A percentile compares a stretch with the other conserved stretches of the same genome.
These are phyloP conservation scores for Rubroshorea leprosula DNA, from an alignment of 345 rosid species.

Conservation along the genomic window DNA sequence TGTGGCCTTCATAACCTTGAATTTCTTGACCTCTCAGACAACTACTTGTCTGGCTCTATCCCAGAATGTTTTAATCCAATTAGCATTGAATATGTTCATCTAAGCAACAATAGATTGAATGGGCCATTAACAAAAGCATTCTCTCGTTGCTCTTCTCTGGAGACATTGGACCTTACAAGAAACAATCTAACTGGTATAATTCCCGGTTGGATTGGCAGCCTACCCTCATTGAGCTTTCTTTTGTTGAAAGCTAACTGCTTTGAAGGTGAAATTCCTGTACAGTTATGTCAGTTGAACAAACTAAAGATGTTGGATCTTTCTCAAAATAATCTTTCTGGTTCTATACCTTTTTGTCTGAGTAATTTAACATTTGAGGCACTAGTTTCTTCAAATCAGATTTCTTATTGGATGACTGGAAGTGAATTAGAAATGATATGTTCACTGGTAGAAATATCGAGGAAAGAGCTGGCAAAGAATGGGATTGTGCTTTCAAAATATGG, in stretches of 20 bases:
- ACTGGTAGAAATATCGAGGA: background rate
- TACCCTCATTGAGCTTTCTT: conserved; percentile 10
- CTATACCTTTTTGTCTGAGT: background rate
- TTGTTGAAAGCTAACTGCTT: conserved; percentile 19
- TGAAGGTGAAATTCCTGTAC: conserved; percentile 12
- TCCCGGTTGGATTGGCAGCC: background rate
- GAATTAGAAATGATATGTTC: background rate
- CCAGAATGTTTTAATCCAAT: background rate
- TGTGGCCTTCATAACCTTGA: accelerated
- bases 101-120: background rate
- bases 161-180: conserved; percentile 11
- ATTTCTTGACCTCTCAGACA: conserved; percentile 17
- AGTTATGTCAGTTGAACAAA: conserved; percentile 5
- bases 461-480: background rate
- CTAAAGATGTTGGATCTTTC: conserved; percentile 18
- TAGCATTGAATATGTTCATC: background rate
- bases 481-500: too few species aligned
- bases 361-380: background rate
- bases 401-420: background rate
- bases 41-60: background rate
- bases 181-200: conserved; percentile 12
- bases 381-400: background rate
- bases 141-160: background rate
- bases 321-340: background rate
- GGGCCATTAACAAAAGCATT: background rate